Evolutionary conservation across 129 eudicot species (phyloP).

Genomic region (Centrapalus pauciflorus): DNA sequence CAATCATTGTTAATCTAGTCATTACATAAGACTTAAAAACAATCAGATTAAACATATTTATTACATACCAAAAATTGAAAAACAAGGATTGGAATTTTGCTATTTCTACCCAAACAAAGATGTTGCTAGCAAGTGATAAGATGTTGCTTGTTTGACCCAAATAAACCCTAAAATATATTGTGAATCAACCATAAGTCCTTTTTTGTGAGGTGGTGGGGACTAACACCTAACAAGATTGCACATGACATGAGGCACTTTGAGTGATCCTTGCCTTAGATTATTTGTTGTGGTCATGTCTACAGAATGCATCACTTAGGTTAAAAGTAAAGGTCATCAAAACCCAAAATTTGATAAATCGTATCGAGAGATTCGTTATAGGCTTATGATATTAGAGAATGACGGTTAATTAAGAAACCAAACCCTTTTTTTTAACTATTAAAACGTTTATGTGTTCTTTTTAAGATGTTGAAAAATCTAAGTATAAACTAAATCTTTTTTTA

Average conservation of each 20-base stretch:
- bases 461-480: too few species aligned
- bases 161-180: constrained; percentile 23
- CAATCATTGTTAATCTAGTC: too few species aligned
- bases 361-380: too few species aligned
- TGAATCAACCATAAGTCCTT: constrained; percentile 6
- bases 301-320: constrained; percentile 17
- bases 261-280: constrained; percentile 15
- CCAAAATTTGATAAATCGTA: too few species aligned
- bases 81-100: not conserved
- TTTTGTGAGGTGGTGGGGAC: constrained; percentile 29
- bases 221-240: constrained; percentile 9
- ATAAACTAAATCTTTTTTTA: too few species aligned
- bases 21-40: too few species aligned
- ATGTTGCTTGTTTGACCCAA: constrained; percentile 8
- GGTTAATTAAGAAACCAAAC: too few species aligned
- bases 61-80: not conserved
- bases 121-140: constrained; percentile 12
- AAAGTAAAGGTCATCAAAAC: too few species aligned
- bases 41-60: not conserved
- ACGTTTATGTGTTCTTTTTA: too few species aligned
- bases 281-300: constrained; percentile 16
- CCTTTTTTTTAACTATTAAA: too few species aligned
- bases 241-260: constrained; percentile 24
- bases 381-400: too few species aligned
- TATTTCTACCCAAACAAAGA: constrained; percentile 1